Percentiles rank a stretch among this genome's conserved stretches.
phyloP scores from a whole-genome alignment of 768 basidiomycete genomes.

The Mycena rosella region DNA sequence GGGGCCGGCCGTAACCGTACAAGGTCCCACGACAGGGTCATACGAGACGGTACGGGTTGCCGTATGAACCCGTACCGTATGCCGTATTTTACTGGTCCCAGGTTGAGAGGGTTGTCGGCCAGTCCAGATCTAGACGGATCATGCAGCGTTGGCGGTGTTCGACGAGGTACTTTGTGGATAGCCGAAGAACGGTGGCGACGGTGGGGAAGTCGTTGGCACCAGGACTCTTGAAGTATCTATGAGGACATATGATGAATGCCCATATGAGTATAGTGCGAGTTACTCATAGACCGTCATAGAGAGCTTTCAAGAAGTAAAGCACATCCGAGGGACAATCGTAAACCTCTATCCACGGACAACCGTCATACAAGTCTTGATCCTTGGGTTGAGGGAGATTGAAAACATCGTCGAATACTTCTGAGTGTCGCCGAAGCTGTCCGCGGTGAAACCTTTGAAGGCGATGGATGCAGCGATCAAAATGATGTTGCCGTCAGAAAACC shows the following conservation, averaged over 20 bases:
- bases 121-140: slow-evolving; percentile 69
- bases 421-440: slow-evolving; percentile 80
- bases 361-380: slow-evolving; percentile 65
- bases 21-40: too few species aligned
- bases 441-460: slow-evolving; percentile 82
- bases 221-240: slow-evolving; percentile 72
- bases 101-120: slow-evolving; percentile 73
- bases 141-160: slow-evolving; percentile 73
- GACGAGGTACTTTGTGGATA: slow-evolving; percentile 83
- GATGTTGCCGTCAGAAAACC: slow-evolving; percentile 82
- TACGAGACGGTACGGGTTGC: too few species aligned
- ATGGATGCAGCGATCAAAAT: slow-evolving; percentile 68
- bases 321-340: slow-evolving; percentile 78
- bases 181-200: slow-evolving; percentile 74
- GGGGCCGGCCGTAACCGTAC: too few species aligned
- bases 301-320: slow-evolving; percentile 71
- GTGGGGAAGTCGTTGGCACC: slow-evolving; percentile 67
- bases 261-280: background rate
- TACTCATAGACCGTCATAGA: slow-evolving; percentile 84
- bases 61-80: too few species aligned
- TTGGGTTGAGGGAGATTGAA: slow-evolving; percentile 74
- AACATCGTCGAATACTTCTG: slow-evolving; percentile 78
- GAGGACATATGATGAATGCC: background rate
- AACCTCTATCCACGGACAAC: slow-evolving; percentile 69
- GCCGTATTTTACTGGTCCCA: slow-evolving; percentile 83